Percentiles rank a stretch among this genome's conserved stretches.
These are phyloP conservation scores for Guillardia theta DNA, from an alignment of 78 protist genomes.

Conservation along the genomic window DNA sequence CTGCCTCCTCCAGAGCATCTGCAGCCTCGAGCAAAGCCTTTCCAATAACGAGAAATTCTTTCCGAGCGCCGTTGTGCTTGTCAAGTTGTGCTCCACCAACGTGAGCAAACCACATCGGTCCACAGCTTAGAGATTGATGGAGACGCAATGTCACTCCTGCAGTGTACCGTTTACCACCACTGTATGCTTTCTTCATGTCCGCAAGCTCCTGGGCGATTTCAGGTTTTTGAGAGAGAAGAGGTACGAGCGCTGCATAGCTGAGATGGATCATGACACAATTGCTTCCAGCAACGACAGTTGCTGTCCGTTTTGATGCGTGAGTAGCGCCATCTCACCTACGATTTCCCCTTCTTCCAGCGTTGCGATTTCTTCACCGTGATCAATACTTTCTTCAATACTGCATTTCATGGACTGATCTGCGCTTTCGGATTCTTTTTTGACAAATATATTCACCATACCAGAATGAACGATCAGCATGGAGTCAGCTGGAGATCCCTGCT, in stretches of 20 bases:
- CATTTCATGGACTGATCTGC: too few relatives aligned
- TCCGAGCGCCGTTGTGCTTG: conserved; percentile 3
- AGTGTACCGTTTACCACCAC: not conserved
- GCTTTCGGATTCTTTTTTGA: too few relatives aligned
- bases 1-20: not conserved
- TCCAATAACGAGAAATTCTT: not conserved
- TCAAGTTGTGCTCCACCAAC: not conserved
- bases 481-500: not conserved
- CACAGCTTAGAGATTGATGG: not conserved
- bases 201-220: not conserved
- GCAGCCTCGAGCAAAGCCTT: not conserved
- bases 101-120: conserved; percentile 4
- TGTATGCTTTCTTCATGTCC: not conserved
- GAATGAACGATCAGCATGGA: not conserved
- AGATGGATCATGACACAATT: not conserved
- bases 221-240: too few relatives aligned
- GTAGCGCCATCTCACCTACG: not conserved
- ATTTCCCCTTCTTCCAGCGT: not conserved
- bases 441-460: conserved; percentile 4
- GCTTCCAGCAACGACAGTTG: not conserved
- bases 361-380: too few relatives aligned
- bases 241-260: not conserved
- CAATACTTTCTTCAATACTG: too few relatives aligned
- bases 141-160: not conserved
- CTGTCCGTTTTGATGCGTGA: not conserved